Base-by-base conservation (phyloP, 2,329 filamentous ascomycete species). In the Tolypocladium endophyticum region DNA sequence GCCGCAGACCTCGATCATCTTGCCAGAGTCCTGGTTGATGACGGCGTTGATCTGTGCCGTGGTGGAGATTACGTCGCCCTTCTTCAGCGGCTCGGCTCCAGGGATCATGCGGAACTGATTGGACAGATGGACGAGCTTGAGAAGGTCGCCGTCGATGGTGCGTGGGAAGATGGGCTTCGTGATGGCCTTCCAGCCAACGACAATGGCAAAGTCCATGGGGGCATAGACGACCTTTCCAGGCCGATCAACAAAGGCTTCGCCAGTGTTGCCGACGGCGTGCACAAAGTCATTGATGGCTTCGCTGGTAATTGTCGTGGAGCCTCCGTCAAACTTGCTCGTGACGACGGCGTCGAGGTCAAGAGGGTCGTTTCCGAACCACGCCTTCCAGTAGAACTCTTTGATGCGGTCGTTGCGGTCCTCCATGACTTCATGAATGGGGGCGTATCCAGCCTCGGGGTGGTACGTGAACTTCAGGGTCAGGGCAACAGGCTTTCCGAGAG, bases 1-100 rank as follows among this genome's bases (percentile, higher is more conserved):
- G 63, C 94, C 94, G 69, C 92, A 97, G n/a, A 99, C 93, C 76
- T 99, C 95, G 23, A 99, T 95, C 92, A 99, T 97, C 82, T 99
- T 99, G 55, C 94, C 94, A 61, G 94, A 92, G 18, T 96, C 92
- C 74, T 99, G 92, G 78, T 97, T 99, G 79, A 99, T 88, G 69
- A 99, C 92, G 20, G 94, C 92, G 68, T 99, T 97, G 78, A 99
- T 90, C 73, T 95, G 92, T 52, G 94, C 94, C 59, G 90, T 96
- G 3, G 94, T 97, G 63, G 91, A 87, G 25, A 99, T 84, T 63
- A 92, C 85, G 72, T 99, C 94, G 36, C 92, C 94, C 78, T 96
- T 96, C 83, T 96, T 95, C 62, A 99, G 78, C 20, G 94, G 93
- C 72, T 96, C 87, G 1, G 93, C 94, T 59, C 95, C 94, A 36